A percentile compares a stretch with the other conserved stretches of the same genome.
Evolutionary conservation across 805 yeast species (phyloP).

Genomic region (Alloascoidea hylecoeti): DNA sequence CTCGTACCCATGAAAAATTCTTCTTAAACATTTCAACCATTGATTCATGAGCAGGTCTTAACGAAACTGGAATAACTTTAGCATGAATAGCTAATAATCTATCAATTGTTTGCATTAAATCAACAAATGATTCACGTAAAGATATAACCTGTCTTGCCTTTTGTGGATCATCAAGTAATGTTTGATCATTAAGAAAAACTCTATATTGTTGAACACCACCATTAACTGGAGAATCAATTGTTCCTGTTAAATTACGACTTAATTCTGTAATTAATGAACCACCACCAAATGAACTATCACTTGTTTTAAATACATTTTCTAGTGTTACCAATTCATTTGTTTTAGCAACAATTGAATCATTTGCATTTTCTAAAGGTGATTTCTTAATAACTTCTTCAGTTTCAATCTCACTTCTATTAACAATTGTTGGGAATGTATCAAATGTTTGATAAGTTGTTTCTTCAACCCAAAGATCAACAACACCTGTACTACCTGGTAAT

Average conservation of each 20-base stretch:
- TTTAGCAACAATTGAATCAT: slow-evolving; percentile 49
- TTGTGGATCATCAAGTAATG: neutral
- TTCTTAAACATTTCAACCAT: slow-evolving; percentile 46
- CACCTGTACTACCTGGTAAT: slow-evolving; percentile 58
- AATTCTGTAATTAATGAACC: slow-evolving; percentile 23
- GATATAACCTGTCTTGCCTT: neutral
- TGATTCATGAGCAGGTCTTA: slow-evolving; percentile 54
- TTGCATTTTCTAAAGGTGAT: slow-evolving; percentile 80
- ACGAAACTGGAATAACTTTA: slow-evolving; percentile 36
- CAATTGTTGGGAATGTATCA: slow-evolving; percentile 73
- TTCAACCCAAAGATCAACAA: slow-evolving; percentile 77
- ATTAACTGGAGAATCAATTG: slow-evolving; percentile 85
- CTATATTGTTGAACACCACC: slow-evolving; percentile 86
- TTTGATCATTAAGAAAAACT: slow-evolving; percentile 36
- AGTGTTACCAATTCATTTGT: slow-evolving; percentile 59
- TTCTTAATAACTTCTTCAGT: slow-evolving; percentile 31
- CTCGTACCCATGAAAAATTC: slow-evolving; percentile 58
- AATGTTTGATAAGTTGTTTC: slow-evolving; percentile 67
- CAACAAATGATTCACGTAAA: slow-evolving; percentile 38
- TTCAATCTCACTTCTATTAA: slow-evolving; percentile 70
- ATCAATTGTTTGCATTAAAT: slow-evolving; percentile 49
- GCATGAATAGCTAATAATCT: slow-evolving; percentile 61
- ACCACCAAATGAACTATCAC: slow-evolving; percentile 7
- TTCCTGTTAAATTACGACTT: slow-evolving; percentile 64
- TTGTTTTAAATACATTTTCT: slow-evolving; percentile 26